A percentile compares a stretch with the other conserved stretches of the same genome.
These are phyloP conservation scores for Gossypium gossypioides DNA, from an alignment of 441 rosid genomes.

Conservation along the genomic window DNA sequence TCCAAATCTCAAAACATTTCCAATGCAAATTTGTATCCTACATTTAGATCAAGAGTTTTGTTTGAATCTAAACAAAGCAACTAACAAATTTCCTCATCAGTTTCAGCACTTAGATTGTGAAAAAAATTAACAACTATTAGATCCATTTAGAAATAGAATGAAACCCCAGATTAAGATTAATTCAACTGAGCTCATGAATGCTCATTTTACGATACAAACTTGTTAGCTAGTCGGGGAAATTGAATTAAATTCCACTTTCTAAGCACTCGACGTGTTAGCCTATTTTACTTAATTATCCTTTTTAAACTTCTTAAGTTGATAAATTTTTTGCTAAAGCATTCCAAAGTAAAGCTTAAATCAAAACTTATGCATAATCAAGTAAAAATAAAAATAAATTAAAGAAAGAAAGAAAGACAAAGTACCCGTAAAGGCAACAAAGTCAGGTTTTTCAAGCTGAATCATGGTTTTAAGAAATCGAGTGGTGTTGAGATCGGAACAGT, in stretches of 20 bases:
- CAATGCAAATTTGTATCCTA: too few relatives aligned
- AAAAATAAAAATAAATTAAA: background rate
- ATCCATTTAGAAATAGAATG: background rate
- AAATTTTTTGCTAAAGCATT: too few relatives aligned
- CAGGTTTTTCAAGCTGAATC: conserved; percentile 66
- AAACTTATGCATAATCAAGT: background rate
- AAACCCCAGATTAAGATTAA: background rate
- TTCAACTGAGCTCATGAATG: background rate
- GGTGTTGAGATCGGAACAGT: conserved; percentile 82
- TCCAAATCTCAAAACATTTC: too few relatives aligned
- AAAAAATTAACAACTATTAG: background rate
- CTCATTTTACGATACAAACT: background rate
- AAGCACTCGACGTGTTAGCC: background rate
- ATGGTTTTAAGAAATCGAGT: conserved; percentile 58
- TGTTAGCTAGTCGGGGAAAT: background rate
- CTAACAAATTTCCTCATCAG: too few relatives aligned
- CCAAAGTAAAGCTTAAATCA: background rate
- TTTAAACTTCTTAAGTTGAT: too few relatives aligned
- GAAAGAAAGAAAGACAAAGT: background rate
- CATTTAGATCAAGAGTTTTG: too few relatives aligned
- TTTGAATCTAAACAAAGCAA: too few relatives aligned
- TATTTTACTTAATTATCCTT: background rate
- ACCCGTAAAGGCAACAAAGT: conserved; percentile 81
- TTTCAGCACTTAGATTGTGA: background rate
- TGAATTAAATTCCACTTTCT: background rate